Conservation (phyloP, 768 basidiomycete species). For the Termitomyces sp. region DNA sequence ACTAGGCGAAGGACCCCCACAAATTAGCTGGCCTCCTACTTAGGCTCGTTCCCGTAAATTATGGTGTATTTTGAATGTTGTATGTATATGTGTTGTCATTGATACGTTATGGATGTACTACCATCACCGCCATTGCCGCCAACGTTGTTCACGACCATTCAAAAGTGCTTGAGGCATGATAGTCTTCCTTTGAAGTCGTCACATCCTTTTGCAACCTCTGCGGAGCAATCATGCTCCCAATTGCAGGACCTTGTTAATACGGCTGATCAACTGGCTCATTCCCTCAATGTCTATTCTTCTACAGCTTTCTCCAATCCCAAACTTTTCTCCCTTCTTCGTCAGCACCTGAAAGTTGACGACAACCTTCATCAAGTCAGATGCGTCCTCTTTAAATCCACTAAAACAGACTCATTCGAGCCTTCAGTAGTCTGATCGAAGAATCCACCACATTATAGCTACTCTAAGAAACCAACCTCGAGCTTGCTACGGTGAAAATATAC, state of each 20-base stretch:
- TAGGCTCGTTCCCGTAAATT: slow-evolving; percentile 9
- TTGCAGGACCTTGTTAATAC: slow-evolving; percentile 48
- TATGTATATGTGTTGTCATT: slow-evolving; percentile 1
- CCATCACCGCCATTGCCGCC: slow-evolving; percentile 19
- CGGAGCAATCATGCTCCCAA: slow-evolving; percentile 34
- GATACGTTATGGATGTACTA: slow-evolving; percentile 13
- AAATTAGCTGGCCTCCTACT: slow-evolving; percentile 33
- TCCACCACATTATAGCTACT: slow-evolving; percentile 40
- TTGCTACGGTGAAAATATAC: slow-evolving; percentile 60
- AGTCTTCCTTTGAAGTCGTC: slow-evolving; percentile 27
- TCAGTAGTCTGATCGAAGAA: slow-evolving; percentile 47
- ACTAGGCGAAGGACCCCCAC: slow-evolving; percentile 28
- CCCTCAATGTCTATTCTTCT: slow-evolving; percentile 44
- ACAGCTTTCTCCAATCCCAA: slow-evolving; percentile 56
- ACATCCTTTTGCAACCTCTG: slow-evolving; percentile 40
- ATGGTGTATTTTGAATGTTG: neutral
- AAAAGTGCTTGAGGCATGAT: slow-evolving; percentile 32
- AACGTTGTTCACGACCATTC: slow-evolving; percentile 38
- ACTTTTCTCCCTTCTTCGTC: slow-evolving; percentile 60
- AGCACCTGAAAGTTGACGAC: slow-evolving; percentile 49
- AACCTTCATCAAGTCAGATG: slow-evolving; percentile 46
- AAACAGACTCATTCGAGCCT: slow-evolving; percentile 8
- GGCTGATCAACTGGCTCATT: slow-evolving; percentile 47
- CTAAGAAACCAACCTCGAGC: slow-evolving; percentile 41
- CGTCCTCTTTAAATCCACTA: slow-evolving; percentile 1